Evolutionary conservation across 257 asterid genomes (phyloP).

Genomic region (Solanum sparsipilum): DNA sequence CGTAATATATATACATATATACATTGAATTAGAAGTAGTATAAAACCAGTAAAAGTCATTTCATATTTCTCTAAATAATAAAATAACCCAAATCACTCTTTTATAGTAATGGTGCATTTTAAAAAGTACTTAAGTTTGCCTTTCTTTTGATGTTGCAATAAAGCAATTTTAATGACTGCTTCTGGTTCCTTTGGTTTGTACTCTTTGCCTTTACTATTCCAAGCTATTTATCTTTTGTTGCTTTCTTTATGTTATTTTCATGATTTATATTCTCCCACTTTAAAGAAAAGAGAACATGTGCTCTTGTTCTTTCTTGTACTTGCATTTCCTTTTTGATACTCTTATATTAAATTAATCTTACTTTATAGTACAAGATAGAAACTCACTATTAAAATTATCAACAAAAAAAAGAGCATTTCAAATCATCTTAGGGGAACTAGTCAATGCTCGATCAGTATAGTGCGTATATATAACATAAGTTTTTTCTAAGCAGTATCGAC

Average conservation of each 20-base stretch:
- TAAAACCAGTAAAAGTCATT: neutral
- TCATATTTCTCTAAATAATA: neutral
- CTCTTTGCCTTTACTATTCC: conserved; percentile 15
- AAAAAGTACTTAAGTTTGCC: conserved; percentile 16
- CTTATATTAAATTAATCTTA: conserved; percentile 3
- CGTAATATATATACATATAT: no score
- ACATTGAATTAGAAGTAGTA: neutral
- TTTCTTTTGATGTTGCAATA: conserved; percentile 32
- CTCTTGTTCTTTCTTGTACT: conserved; percentile 34
- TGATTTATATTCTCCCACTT: conserved; percentile 23
- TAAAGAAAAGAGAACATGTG: conserved; percentile 12
- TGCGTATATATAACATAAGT: no score
- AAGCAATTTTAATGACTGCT: conserved; percentile 13
- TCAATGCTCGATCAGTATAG: neutral
- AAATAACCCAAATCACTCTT: conserved; percentile 14
- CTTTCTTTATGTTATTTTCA: neutral
- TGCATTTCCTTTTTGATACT: conserved; percentile 9
- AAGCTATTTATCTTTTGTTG: neutral
- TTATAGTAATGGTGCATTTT: conserved; percentile 17
- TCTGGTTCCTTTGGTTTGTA: conserved; percentile 2
- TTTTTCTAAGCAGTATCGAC: accelerated
- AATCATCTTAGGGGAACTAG: conserved; percentile 4
- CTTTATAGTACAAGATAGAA: conserved; percentile 8
- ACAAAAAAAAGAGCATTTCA: neutral
- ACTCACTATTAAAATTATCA: neutral